These are phyloP conservation scores for Capsella bursapastoris DNA, from an alignment of 345 rosid genomes.

Conservation along the genomic window DNA sequence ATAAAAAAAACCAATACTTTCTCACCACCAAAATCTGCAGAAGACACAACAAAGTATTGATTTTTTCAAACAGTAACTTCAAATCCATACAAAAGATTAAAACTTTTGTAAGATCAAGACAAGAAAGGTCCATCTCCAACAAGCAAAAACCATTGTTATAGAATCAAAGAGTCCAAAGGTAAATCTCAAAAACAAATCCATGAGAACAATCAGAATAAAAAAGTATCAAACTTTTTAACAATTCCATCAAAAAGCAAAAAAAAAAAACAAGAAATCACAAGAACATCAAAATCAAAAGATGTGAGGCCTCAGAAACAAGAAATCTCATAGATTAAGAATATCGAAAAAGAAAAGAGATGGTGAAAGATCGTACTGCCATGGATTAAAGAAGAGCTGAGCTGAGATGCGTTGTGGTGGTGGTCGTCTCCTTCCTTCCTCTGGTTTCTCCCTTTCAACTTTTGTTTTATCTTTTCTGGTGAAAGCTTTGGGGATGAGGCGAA, in stretches of 20 bases:
- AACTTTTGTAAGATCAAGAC: background rate
- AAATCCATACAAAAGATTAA: background rate
- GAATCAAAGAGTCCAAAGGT: constrained; percentile 4
- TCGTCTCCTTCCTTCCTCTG: constrained; percentile 37
- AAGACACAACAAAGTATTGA: background rate
- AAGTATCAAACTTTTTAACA: background rate
- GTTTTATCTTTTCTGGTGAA: background rate
- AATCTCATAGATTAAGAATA: constrained; percentile 2
- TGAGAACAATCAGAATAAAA: background rate
- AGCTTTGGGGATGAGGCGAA: constrained; percentile 21
- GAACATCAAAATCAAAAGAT: constrained; percentile 20
- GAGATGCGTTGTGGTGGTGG: constrained; percentile 30
- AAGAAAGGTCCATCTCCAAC: background rate
- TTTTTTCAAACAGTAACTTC: background rate
- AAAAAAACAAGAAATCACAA: background rate
- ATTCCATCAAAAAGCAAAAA: background rate
- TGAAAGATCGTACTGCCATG: constrained; percentile 41
- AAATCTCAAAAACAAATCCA: constrained; percentile 9
- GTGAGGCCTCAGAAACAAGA: background rate
- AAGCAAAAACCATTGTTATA: background rate
- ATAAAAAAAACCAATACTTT: background rate
- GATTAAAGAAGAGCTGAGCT: constrained; percentile 32
- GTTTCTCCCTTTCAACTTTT: constrained; percentile 5
- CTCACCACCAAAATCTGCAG: background rate
- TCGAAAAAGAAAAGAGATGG: background rate